Evolutionary conservation across 192 early-diverging fungal species (phyloP).

Genomic region (Coemansia guatemalensis): DNA sequence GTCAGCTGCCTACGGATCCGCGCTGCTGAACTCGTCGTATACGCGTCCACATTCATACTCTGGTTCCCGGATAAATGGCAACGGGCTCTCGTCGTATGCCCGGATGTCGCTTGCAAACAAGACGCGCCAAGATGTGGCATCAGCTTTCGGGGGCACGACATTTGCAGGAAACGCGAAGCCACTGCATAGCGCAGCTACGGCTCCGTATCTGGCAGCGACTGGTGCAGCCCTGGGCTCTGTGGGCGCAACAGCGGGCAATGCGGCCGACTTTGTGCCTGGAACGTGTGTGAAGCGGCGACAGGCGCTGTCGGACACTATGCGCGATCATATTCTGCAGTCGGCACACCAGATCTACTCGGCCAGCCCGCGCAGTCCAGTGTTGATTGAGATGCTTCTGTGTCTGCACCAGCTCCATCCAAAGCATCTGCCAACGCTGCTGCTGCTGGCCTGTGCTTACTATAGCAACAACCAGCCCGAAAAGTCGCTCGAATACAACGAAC

Average conservation of each 20-base stretch:
- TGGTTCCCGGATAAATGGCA: constrained; percentile 12
- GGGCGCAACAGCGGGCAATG: neutral
- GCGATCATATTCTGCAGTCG: constrained; percentile 63
- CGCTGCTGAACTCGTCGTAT: constrained; percentile 2
- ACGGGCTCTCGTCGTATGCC: constrained; percentile 5
- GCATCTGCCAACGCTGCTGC: constrained; percentile 81
- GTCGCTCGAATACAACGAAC: constrained; percentile 79
- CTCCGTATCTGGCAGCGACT: neutral
- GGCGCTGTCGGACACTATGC: constrained; percentile 24
- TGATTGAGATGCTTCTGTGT: constrained; percentile 54
- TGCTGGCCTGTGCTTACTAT: constrained; percentile 87
- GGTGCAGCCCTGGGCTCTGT: neutral
- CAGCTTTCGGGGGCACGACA: constrained; percentile 2
- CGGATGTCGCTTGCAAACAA: constrained; percentile 20
- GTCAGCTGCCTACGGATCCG: constrained; percentile 8
- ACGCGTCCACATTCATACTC: constrained; percentile 10
- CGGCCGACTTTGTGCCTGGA: constrained; percentile 38
- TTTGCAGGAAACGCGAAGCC: constrained; percentile 2
- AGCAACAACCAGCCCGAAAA: constrained; percentile 69
- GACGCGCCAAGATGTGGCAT: constrained; percentile 9
- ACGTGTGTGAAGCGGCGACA: constrained; percentile 35
- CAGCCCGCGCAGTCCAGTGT: constrained; percentile 54
- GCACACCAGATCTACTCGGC: constrained; percentile 63
- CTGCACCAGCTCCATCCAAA: constrained; percentile 58
- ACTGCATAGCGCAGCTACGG: neutral